Evolutionary conservation across 2,329 filamentous ascomycete genomes (phyloP), one percentile per base, ranked within the genome.

Genomic region (Fusarium oxysporum): DNA sequence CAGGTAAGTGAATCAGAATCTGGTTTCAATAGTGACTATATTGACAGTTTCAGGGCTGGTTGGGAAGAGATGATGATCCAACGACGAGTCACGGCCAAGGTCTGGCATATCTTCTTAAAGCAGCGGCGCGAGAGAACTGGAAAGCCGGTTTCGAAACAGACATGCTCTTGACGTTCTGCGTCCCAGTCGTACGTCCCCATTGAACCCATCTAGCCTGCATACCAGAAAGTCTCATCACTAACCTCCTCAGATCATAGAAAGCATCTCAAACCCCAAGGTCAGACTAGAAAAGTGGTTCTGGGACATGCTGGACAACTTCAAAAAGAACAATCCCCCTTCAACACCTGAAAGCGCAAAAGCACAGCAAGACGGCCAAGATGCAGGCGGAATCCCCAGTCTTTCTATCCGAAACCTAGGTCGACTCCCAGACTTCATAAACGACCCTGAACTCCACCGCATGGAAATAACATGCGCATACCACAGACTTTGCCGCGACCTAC

Each of bases 31-130:
- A n/a, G n/a, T n/a, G n/a, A n/a, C n/a, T n/a, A n/a, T n/a, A n/a
- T n/a, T n/a, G 23, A 38, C 21, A 8, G 8, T 13, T 12, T 0
- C 23, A 79, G 81, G 78, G 77, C 3, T 83, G 82, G 81, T 70
- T 81, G 3, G 77, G 76, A 3, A 73, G 73, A 11, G 68, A 77
- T 8, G 74, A 76, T 7, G 72, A 80, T 21, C 62, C 74, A 2
- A 63, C 57, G 4, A 72, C 77, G 13, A 78, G 72, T 16, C 82
- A 83, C 30, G 79, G 78, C 1, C 77, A 80, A 41, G 81, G 79
- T 1, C 72, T 83, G 30, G 77, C 81, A 3, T 73, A 78, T 50
- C 43, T 83, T 2, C 73, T 83, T 8, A 76, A 77, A 54, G 74
- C 74, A 8, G 74, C 79, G 9, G 74, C 73, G 3, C 35, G 63